Evolutionary conservation across 2,329 filamentous ascomycete species (phyloP).

Genomic region (Trichoderma sp.): DNA sequence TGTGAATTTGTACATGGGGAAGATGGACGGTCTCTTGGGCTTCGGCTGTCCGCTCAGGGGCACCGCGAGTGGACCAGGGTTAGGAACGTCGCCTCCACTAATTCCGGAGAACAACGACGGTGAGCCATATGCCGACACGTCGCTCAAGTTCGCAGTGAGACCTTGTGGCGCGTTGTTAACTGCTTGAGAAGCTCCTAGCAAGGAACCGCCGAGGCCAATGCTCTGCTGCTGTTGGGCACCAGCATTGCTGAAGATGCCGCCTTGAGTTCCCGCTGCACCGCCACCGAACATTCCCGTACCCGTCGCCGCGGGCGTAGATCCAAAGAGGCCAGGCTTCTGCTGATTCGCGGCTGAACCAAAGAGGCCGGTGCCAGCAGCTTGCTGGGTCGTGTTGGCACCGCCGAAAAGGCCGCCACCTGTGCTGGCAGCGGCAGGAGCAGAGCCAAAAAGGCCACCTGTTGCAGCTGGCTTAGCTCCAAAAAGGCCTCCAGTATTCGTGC

Average conservation of each 20-base stretch:
- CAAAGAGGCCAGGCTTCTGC: conserved; percentile 52
- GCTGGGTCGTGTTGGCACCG: conserved; percentile 37
- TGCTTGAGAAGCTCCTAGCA: conserved; percentile 57
- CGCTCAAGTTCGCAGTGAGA: conserved; percentile 76
- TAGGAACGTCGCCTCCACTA: conserved; percentile 58
- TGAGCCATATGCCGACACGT: conserved; percentile 86
- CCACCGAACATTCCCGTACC: conserved; percentile 55
- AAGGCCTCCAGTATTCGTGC: conserved; percentile 37
- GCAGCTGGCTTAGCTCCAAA: conserved; percentile 42
- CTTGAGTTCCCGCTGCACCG: conserved; percentile 46
- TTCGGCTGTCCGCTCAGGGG: conserved; percentile 75
- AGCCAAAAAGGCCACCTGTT: conserved; percentile 42
- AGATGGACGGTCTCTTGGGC: conserved; percentile 72
- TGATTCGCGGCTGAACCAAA: conserved; percentile 47
- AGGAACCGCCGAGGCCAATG: conserved; percentile 47
- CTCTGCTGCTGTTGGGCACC: conserved; percentile 51
- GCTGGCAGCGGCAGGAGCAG: conserved; percentile 34
- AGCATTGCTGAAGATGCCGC: conserved; percentile 46
- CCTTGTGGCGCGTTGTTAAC: conserved; percentile 55
- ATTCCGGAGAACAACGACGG: conserved; percentile 81
- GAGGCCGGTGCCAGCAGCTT: conserved; percentile 44
- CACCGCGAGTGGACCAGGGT: conserved; percentile 87
- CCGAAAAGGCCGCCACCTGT: conserved; percentile 46
- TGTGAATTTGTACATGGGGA: conserved; percentile 85
- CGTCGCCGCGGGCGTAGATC: conserved; percentile 42